Conservation (phyloP, 2,329 filamentous ascomycete genomes). For the Cordyceps pruinosa region DNA sequence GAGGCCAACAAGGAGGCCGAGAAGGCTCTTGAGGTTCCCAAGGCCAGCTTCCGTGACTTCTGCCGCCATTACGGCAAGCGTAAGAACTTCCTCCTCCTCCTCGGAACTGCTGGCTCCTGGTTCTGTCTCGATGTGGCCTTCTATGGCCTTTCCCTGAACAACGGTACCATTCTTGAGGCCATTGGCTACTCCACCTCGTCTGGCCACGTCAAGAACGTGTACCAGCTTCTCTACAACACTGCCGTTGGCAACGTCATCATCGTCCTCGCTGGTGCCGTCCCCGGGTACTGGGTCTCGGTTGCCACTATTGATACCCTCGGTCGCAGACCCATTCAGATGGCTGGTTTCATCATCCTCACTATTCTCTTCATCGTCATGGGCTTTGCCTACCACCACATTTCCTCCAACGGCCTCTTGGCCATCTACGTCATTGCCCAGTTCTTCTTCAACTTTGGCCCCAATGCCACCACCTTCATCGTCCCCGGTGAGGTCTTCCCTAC, state of each 20-base stretch:
- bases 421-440: conserved; percentile 51
- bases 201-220: conserved; percentile 45
- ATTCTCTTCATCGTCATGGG: conserved; percentile 57
- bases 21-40: conserved; percentile 53
- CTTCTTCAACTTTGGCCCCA: conserved; percentile 55
- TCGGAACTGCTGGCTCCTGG: conserved; percentile 78
- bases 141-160: conserved; percentile 69
- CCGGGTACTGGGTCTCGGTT: conserved; percentile 77
- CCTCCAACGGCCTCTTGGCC: conserved; percentile 45
- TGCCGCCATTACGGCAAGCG: conserved; percentile 59
- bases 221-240: conserved; percentile 65
- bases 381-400: conserved; percentile 50
- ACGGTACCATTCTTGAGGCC: conserved; percentile 60
- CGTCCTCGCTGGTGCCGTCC: conserved; percentile 70
- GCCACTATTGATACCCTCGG: conserved; percentile 66
- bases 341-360: conserved; percentile 54
- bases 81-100: conserved; percentile 64
- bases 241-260: conserved; percentile 74
- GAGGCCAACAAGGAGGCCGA: conserved; percentile 47
- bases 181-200: conserved; percentile 64
- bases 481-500: conserved; percentile 52
- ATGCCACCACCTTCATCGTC: conserved; percentile 51
- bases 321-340: conserved; percentile 69
- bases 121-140: conserved; percentile 61
- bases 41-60: conserved; percentile 70